phyloP scores from a whole-genome alignment of 2,329 filamentous ascomycete genomes.

The Clonostachys rosea region DNA sequence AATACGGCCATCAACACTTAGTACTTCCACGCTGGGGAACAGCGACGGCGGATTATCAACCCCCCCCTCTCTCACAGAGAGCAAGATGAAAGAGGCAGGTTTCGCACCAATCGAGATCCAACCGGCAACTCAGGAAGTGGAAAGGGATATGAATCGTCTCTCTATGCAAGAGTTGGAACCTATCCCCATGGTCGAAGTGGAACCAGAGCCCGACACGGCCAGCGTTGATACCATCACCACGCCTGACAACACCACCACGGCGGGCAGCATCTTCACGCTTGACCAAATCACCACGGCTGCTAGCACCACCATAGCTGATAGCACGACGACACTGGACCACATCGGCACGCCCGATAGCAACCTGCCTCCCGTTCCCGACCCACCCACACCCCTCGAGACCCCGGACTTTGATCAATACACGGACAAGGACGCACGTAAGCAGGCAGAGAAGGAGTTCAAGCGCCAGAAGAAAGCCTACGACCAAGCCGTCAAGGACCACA shows the following conservation, averaged over 20 bases:
- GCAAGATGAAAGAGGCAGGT: neutral
- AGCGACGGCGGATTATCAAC: neutral
- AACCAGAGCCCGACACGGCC: neutral
- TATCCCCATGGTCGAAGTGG: constrained; percentile 23
- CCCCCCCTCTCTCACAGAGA: neutral
- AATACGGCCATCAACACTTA: neutral
- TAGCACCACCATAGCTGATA: neutral
- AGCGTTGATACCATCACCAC: neutral
- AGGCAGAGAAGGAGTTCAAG: constrained; percentile 64
- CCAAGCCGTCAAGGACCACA: constrained; percentile 60
- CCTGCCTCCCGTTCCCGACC: constrained; percentile 36
- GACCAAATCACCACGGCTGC: neutral
- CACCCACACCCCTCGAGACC: constrained; percentile 34
- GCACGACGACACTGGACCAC: neutral
- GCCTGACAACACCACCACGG: neutral
- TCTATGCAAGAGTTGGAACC: constrained; percentile 31
- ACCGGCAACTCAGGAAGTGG: neutral
- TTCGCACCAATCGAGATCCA: neutral
- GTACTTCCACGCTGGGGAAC: neutral
- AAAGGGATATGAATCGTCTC: constrained; percentile 8
- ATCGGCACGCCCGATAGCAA: neutral
- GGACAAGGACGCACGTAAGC: constrained; percentile 62
- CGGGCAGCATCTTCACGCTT: neutral
- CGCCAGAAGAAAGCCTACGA: constrained; percentile 60
- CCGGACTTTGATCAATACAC: constrained; percentile 54